These are phyloP conservation scores for Maudiozyma serrabonitensis DNA, from an alignment of 805 yeast genomes.

Conservation along the genomic window DNA sequence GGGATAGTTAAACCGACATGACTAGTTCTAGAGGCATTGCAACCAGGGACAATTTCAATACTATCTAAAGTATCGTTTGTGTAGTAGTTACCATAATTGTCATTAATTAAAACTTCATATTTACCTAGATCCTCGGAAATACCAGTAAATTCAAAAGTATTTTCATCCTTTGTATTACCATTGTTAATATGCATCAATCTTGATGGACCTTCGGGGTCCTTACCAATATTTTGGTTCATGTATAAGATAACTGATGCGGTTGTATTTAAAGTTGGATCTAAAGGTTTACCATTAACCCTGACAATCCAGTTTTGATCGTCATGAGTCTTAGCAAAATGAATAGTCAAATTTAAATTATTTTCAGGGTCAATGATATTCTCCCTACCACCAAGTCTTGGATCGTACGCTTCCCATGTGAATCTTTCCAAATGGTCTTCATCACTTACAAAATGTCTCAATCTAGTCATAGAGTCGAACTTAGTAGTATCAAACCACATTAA, in stretches of 20 bases:
- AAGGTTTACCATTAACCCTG: conserved; percentile 58
- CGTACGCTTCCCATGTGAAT: conserved; percentile 83
- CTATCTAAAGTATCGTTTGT: conserved; percentile 21
- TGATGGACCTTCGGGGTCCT: conserved; percentile 4
- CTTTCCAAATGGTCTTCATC: conserved; percentile 59
- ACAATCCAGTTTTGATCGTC: conserved; percentile 76
- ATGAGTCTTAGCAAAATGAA: conserved; percentile 65
- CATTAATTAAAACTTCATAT: conserved; percentile 52
- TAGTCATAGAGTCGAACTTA: conserved; percentile 40
- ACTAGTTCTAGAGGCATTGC: conserved; percentile 53
- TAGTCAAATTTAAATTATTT: conserved; percentile 49
- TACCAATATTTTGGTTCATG: conserved; percentile 60
- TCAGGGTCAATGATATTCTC: conserved; percentile 64
- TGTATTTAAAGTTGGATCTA: conserved; percentile 36
- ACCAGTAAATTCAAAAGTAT: conserved; percentile 34
- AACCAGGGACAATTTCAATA: conserved; percentile 27
- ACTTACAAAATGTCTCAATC: conserved; percentile 65
- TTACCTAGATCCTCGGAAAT: conserved; percentile 53
- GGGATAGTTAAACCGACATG: conserved; percentile 66
- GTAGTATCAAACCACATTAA: conserved; percentile 80
- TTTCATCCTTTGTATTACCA: conserved; percentile 9
- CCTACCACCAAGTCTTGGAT: conserved; percentile 79
- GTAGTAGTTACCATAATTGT: conserved; percentile 35
- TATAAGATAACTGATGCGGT: conserved; percentile 67
- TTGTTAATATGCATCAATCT: conserved; percentile 8